These are phyloP conservation scores for Candida pseudoglaebosa DNA, from an alignment of 805 yeast genomes.

Conservation along the genomic window DNA sequence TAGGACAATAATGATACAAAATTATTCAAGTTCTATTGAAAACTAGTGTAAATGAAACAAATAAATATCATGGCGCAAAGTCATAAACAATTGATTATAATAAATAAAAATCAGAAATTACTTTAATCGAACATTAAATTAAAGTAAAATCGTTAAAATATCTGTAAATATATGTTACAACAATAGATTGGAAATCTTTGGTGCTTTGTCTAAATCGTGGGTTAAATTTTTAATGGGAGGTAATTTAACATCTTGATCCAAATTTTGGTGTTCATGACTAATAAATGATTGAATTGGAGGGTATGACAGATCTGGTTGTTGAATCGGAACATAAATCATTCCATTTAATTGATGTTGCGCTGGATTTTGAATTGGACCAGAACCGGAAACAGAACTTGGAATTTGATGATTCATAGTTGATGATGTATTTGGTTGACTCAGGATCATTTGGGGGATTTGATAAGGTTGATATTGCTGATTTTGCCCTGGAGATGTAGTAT, in stretches of 20 bases:
- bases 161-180: not conserved
- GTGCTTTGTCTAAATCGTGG: slow-evolving; percentile 14
- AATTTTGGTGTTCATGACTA: slow-evolving; percentile 1
- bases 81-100: too few relatives aligned
- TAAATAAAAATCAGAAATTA: too few relatives aligned
- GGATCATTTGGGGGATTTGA: slow-evolving; percentile 1
- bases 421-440: slow-evolving; percentile 3
- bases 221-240: slow-evolving; percentile 17
- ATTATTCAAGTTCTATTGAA: too few relatives aligned
- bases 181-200: slow-evolving; percentile 20
- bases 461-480: slow-evolving; percentile 1
- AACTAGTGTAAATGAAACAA: too few relatives aligned
- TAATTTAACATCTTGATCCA: slow-evolving; percentile 11
- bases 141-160: too few relatives aligned
- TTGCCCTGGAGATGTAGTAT: slow-evolving; percentile 1
- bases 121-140: too few relatives aligned
- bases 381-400: too few relatives aligned
- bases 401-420: not conserved
- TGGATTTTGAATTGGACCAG: slow-evolving; percentile 4
- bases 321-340: slow-evolving; percentile 2
- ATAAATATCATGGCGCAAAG: too few relatives aligned
- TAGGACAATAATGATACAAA: too few relatives aligned
- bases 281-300: slow-evolving; percentile 2
- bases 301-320: slow-evolving; percentile 11
- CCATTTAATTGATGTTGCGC: not conserved